Evolutionary conservation across 805 yeast genomes (phyloP).

Genomic region (Candida awuae): DNA sequence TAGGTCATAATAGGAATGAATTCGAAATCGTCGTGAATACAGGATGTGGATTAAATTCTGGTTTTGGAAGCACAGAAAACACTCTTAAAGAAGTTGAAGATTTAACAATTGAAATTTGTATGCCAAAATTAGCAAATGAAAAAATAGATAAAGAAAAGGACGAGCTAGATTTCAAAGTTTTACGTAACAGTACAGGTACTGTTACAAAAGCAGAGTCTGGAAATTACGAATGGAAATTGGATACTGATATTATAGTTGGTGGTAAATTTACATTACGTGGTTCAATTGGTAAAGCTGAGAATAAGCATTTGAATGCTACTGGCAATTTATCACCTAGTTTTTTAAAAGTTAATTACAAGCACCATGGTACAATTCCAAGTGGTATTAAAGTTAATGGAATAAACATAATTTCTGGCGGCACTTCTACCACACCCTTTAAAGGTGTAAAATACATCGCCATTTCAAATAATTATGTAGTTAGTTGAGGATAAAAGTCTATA

Average conservation of each 20-base stretch:
- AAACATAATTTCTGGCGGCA: slow-evolving; percentile 48
- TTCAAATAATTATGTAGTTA: slow-evolving; percentile 51
- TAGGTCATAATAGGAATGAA: slow-evolving; percentile 47
- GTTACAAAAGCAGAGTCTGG: slow-evolving; percentile 4
- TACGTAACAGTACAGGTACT: slow-evolving; percentile 12
- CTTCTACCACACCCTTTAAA: slow-evolving; percentile 68
- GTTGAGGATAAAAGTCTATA: slow-evolving; percentile 13
- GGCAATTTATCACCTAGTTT: slow-evolving; percentile 31
- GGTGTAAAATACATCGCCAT: slow-evolving; percentile 79
- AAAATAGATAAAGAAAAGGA: background rate
- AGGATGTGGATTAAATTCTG: slow-evolving; percentile 8
- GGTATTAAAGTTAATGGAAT: slow-evolving; percentile 63
- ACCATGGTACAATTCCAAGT: slow-evolving; percentile 68
- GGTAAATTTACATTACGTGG: slow-evolving; percentile 12
- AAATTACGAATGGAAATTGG: slow-evolving; percentile 17
- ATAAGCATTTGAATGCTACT: background rate
- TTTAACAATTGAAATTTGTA: slow-evolving; percentile 34
- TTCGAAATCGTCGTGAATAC: slow-evolving; percentile 41
- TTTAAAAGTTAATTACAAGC: slow-evolving; percentile 43
- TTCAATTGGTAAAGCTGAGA: slow-evolving; percentile 11
- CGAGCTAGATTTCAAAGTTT: slow-evolving; percentile 8
- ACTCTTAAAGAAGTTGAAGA: slow-evolving; percentile 42
- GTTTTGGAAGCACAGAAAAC: slow-evolving; percentile 24
- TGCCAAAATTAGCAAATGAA: slow-evolving; percentile 35
- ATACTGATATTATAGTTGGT: slow-evolving; percentile 9